Conservation (phyloP, 2,329 filamentous ascomycete species). For the Delphinella strobiligena region DNA sequence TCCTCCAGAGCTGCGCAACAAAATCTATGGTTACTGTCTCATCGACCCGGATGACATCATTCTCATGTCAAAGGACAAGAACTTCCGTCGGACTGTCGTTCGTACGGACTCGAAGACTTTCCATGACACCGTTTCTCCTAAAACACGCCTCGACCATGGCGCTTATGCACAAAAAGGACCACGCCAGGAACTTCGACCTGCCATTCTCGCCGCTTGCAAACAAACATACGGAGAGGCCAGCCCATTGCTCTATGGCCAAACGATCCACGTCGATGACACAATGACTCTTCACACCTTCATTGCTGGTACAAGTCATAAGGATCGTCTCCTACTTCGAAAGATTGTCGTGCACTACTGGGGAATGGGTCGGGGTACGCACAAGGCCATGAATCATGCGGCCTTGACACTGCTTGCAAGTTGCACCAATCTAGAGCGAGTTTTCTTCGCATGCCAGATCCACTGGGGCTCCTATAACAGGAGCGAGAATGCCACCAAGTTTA, state of each 20-base stretch:
- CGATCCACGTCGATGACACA: slow-evolving; percentile 1
- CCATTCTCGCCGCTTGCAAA: neutral
- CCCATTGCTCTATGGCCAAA: slow-evolving; percentile 1
- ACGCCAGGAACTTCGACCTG: neutral
- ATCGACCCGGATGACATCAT: neutral
- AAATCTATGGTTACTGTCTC: slow-evolving; percentile 7
- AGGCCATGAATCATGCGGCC: slow-evolving; percentile 4
- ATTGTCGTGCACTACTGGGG: neutral
- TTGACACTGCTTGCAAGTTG: slow-evolving; percentile 2
- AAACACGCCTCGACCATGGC: neutral
- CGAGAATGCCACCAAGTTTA: neutral
- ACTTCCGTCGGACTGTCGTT: neutral
- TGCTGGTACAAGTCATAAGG: neutral
- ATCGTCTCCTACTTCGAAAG: neutral
- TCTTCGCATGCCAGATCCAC: neutral
- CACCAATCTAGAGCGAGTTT: neutral
- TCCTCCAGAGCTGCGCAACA: slow-evolving; percentile 9
- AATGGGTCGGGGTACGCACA: neutral
- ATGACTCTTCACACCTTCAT: slow-evolving; percentile 2
- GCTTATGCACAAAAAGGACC: neutral
- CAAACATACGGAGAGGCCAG: slow-evolving; percentile 3
- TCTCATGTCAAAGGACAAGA: neutral
- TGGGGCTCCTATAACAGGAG: neutral
- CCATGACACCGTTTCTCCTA: neutral
- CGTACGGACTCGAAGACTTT: neutral